These are phyloP conservation scores for Dendrocalamus sinicus DNA, from an alignment of 176 grass and related monocot species.

Conservation along the genomic window DNA sequence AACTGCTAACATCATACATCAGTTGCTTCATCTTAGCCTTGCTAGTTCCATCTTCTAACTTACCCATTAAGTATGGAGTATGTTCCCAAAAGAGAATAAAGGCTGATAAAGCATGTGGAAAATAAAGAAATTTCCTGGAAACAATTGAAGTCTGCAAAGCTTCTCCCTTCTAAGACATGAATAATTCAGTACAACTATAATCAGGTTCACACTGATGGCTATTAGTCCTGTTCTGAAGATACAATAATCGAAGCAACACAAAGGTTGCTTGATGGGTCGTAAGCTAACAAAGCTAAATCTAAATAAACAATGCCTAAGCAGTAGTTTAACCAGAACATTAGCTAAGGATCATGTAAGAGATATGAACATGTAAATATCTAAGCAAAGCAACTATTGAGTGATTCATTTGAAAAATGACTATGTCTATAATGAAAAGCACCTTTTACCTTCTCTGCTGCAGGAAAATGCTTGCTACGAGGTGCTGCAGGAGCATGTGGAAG, in stretches of 20 bases:
- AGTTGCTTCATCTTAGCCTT: not conserved
- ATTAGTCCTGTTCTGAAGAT: not conserved
- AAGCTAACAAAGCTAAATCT: not conserved
- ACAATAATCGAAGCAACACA: not conserved
- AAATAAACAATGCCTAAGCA: not conserved
- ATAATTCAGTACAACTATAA: constrained; percentile 14
- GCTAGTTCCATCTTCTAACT: not conserved
- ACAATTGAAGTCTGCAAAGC: not conserved
- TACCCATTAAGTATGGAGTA: not conserved
- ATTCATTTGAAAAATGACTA: not conserved
- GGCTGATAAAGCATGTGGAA: constrained; percentile 7
- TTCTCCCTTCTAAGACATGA: constrained; percentile 2
- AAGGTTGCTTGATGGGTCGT: not conserved
- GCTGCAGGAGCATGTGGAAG: constrained; percentile 39
- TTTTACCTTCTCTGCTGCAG: constrained; percentile 45
- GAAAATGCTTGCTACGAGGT: constrained; percentile 29
- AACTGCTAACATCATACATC: not conserved
- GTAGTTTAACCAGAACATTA: not conserved
- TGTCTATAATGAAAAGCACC: not conserved
- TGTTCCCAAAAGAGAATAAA: constrained; percentile 7
- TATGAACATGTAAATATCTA: not conserved
- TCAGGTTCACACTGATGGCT: not conserved
- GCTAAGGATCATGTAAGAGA: not conserved
- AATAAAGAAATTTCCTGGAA: not conserved
- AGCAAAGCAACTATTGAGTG: not conserved